These are phyloP conservation scores for Thalassiosira ordinaria DNA, from an alignment of 352 stramenopile species.

Conservation along the genomic window DNA sequence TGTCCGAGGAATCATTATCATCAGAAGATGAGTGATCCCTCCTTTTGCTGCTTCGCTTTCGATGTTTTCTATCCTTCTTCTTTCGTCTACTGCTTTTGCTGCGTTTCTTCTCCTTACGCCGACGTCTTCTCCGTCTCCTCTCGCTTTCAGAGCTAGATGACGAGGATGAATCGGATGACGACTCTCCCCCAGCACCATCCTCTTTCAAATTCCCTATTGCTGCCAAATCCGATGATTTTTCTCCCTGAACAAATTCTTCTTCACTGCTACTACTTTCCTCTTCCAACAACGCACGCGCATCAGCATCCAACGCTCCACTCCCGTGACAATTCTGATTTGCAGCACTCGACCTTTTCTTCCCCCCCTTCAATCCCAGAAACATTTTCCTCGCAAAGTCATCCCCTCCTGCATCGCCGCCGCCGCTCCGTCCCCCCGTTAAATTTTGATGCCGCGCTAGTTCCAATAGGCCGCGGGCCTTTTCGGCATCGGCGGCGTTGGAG, in stretches of 20 bases:
- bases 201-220: not conserved
- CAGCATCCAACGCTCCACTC: conserved; percentile 27
- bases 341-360: conserved; percentile 58
- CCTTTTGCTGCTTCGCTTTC: conserved; percentile 24
- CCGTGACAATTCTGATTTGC: not conserved
- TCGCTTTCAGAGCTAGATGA: conserved; percentile 29
- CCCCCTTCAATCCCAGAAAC: conserved; percentile 76
- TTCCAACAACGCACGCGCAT: conserved; percentile 54
- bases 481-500: conserved; percentile 84
- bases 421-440: conserved; percentile 75
- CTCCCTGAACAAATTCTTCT: conserved; percentile 71
- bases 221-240: not conserved
- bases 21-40: conserved; percentile 29
- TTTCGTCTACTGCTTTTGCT: conserved; percentile 42
- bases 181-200: not conserved
- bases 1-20: conserved; percentile 31
- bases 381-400: conserved; percentile 80
- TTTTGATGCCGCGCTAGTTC: conserved; percentile 94
- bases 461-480: conserved; percentile 93
- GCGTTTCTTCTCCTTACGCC: conserved; percentile 45
- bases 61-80: conserved; percentile 27
- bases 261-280: conserved; percentile 76
- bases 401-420: conserved; percentile 42
- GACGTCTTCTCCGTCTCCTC: conserved; percentile 21
- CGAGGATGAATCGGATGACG: conserved; percentile 29